Conservation (phyloP, 2,329 filamentous ascomycete species). For the Didymellaceae sp. region DNA sequence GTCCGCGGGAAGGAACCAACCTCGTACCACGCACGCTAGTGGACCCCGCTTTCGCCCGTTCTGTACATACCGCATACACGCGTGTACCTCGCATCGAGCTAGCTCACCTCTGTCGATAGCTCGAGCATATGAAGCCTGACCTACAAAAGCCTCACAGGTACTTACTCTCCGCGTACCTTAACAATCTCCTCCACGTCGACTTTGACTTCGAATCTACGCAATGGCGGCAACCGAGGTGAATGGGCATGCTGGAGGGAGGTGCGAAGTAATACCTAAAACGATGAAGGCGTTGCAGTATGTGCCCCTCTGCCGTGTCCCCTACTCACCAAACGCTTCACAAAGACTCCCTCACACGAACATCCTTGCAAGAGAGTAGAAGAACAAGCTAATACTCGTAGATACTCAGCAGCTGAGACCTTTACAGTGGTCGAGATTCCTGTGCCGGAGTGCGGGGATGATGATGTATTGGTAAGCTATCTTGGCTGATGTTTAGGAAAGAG, state of each 20-base stretch:
- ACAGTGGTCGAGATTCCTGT: constrained; percentile 28
- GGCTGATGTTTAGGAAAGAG: no score
- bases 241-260: not conserved
- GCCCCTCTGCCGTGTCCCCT: no score
- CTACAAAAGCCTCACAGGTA: no score
- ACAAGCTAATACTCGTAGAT: constrained; percentile 17
- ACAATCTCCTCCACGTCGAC: not conserved
- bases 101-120: no score
- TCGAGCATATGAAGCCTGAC: no score
- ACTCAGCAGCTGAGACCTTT: constrained; percentile 29
- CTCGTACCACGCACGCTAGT: not conserved
- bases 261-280: constrained; percentile 19
- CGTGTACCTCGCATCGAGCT: not conserved
- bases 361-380: not conserved
- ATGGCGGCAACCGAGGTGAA: not conserved
- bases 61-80: no score
- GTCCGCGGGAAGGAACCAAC: no score
- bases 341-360: no score
- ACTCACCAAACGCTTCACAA: no score
- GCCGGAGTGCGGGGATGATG: constrained; percentile 27
- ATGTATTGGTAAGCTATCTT: constrained; percentile 26
- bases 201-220: not conserved
- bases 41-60: not conserved
- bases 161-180: no score
- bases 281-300: constrained; percentile 36